Conservation (phyloP, 2,329 filamentous ascomycete species). For the Lachnellula willkommii region DNA sequence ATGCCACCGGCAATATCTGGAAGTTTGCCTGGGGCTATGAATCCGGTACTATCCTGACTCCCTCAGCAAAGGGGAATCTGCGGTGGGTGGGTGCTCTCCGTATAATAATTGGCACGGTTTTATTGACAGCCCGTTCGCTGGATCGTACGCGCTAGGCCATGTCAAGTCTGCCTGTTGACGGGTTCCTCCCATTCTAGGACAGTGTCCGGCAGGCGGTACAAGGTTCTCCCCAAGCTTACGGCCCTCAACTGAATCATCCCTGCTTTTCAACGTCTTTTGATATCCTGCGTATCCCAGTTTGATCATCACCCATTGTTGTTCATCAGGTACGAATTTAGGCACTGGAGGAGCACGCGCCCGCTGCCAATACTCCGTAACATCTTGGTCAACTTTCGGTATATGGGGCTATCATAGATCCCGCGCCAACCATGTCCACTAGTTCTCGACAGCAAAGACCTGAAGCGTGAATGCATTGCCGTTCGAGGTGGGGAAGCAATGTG, state of each 20-base stretch:
- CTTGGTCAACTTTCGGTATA: constrained; percentile 5
- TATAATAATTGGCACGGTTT: constrained; percentile 6
- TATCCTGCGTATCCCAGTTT: constrained; percentile 24
- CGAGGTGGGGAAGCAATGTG: constrained; percentile 12
- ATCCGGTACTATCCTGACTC: not conserved
- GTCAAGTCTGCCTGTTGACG: constrained; percentile 19
- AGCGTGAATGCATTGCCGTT: constrained; percentile 18
- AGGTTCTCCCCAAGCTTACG: constrained; percentile 16
- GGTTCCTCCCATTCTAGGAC: constrained; percentile 18
- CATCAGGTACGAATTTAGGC: constrained; percentile 29
- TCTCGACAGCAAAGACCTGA: constrained; percentile 18
- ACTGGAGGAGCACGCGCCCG: constrained; percentile 12
- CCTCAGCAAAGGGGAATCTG: not conserved
- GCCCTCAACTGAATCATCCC: constrained; percentile 5
- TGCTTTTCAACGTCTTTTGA: constrained; percentile 26
- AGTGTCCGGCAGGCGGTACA: constrained; percentile 22
- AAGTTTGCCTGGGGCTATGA: not conserved
- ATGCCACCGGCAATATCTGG: constrained; percentile 13
- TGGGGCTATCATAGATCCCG: constrained; percentile 28
- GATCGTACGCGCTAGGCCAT: constrained; percentile 12
- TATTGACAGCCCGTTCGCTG: constrained; percentile 22
- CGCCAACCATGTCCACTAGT: constrained; percentile 27
- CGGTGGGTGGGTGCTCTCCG: constrained; percentile 9
- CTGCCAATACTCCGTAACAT: constrained; percentile 9
- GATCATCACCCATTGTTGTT: constrained; percentile 13